A percentile compares a stretch with the other conserved stretches of the same genome.
phyloP scores from a whole-genome alignment of 257 asterid genomes.

The Fraxinus cuspidata region DNA sequence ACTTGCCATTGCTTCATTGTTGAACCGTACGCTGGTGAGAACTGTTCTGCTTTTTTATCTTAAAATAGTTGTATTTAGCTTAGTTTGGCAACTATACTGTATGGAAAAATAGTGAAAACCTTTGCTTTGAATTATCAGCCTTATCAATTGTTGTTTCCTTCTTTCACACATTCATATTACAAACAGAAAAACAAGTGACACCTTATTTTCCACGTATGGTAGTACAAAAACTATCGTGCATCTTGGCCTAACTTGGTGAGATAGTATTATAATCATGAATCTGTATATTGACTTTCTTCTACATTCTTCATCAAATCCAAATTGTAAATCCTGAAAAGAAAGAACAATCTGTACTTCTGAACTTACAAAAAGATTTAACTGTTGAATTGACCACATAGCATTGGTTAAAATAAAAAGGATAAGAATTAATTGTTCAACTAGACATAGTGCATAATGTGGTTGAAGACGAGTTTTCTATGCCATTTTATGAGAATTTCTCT shows the following conservation, averaged over 20 bases:
- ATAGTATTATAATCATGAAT: background rate
- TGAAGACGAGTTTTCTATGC: background rate
- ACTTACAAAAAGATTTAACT: slow-evolving; percentile 16
- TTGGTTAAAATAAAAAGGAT: background rate
- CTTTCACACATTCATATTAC: slow-evolving; percentile 5
- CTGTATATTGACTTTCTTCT: background rate
- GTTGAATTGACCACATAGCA: background rate
- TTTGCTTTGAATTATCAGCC: background rate
- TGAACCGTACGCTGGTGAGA: slow-evolving; percentile 92
- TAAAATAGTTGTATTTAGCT: background rate
- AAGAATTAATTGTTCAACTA: background rate
- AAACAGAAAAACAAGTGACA: slow-evolving; percentile 3
- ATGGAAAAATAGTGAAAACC: background rate
- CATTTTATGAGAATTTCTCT: slow-evolving; percentile 14
- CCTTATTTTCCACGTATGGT: background rate
- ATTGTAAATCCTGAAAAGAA: background rate
- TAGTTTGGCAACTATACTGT: background rate
- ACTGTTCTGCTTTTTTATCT: slow-evolving; percentile 26
- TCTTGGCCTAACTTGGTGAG: background rate
- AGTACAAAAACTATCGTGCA: background rate
- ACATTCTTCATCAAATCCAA: background rate
- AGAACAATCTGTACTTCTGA: slow-evolving; percentile 2
- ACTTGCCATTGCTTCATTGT: slow-evolving; percentile 82
- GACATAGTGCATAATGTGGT: background rate
- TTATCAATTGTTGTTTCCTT: background rate